phyloP scores from a whole-genome alignment of 1,284 basidiomycete genomes.

The Fomitopsis schrenkii region DNA sequence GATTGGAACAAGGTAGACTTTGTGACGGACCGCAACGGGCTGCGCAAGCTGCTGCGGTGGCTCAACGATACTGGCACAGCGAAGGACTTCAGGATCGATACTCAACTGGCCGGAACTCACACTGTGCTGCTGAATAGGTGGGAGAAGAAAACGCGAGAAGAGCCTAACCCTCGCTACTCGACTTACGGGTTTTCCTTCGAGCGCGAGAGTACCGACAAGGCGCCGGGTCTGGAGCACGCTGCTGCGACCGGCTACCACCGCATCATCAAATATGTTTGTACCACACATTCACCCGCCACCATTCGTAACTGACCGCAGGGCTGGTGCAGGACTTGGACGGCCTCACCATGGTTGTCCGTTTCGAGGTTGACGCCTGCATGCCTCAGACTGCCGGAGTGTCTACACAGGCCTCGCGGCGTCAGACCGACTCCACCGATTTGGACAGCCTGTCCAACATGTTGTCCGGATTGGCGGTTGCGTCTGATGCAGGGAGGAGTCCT shows the following conservation, averaged over 20 bases:
- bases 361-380: conserved; percentile 29
- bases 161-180: conserved; percentile 3
- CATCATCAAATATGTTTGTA: conserved; percentile 46
- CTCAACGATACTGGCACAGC: conserved; percentile 26
- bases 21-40: conserved; percentile 53
- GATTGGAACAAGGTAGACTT: conserved; percentile 50
- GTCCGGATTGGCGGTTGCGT: conserved; percentile 25
- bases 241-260: conserved; percentile 43
- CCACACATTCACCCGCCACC: not conserved
- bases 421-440: conserved; percentile 23
- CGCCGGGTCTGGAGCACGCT: conserved; percentile 34
- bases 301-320: not conserved
- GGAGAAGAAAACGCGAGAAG: conserved; percentile 13
- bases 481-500: conserved; percentile 8
- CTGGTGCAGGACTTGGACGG: conserved; percentile 23
- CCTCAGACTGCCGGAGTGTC: not conserved
- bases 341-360: conserved; percentile 28
- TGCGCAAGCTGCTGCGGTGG: conserved; percentile 56
- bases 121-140: conserved; percentile 49
- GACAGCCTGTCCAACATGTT: conserved; percentile 24
- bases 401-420: not conserved
- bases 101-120: conserved; percentile 46
- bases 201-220: conserved; percentile 38
- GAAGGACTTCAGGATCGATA: conserved; percentile 53
- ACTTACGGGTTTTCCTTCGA: conserved; percentile 49